These are phyloP conservation scores for Diddensiella santjacobensis DNA, from an alignment of 805 yeast species.

Conservation along the genomic window DNA sequence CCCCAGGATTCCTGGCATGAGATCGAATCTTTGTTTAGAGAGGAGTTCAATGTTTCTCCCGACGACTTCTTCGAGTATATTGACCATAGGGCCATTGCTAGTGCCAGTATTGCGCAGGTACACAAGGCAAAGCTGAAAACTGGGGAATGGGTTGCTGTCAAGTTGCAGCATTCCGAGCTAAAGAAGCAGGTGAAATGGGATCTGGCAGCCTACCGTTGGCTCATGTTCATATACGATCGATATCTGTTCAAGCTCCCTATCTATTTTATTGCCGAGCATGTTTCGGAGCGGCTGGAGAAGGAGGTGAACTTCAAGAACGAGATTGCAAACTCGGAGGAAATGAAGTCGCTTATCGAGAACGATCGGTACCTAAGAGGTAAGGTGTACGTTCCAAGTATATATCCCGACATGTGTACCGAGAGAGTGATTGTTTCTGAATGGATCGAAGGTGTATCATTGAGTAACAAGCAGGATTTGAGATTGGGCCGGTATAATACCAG, in stretches of 20 bases:
- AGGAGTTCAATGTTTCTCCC: slow-evolving; percentile 40
- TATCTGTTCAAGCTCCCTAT: slow-evolving; percentile 63
- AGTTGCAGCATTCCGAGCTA: slow-evolving; percentile 76
- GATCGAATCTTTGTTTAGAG: slow-evolving; percentile 29
- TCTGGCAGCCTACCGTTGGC: slow-evolving; percentile 51
- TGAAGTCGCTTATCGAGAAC: slow-evolving; percentile 37
- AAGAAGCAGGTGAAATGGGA: slow-evolving; percentile 58
- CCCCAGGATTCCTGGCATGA: slow-evolving; percentile 52
- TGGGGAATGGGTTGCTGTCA: slow-evolving; percentile 82
- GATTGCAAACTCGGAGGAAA: slow-evolving; percentile 45
- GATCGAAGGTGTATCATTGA: slow-evolving; percentile 66
- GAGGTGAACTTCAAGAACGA: slow-evolving; percentile 65
- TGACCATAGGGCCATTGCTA: slow-evolving; percentile 60
- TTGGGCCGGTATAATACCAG: slow-evolving; percentile 37
- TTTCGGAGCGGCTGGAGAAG: slow-evolving; percentile 51
- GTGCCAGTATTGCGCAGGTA: slow-evolving; percentile 91
- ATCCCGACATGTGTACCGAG: slow-evolving; percentile 42
- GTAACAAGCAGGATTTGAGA: slow-evolving; percentile 43
- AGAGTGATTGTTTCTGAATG: slow-evolving; percentile 66
- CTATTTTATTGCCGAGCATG: slow-evolving; percentile 50
- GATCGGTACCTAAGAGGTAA: slow-evolving; percentile 42
- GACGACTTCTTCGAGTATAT: slow-evolving; percentile 44
- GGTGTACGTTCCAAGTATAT: slow-evolving; percentile 55
- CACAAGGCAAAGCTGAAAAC: slow-evolving; percentile 67
- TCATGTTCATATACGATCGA: slow-evolving; percentile 49